Percentiles rank a stretch among this genome's conserved stretches.
Conservation (phyloP, 768 basidiomycete species). For the Lactifluus echinatus region DNA sequence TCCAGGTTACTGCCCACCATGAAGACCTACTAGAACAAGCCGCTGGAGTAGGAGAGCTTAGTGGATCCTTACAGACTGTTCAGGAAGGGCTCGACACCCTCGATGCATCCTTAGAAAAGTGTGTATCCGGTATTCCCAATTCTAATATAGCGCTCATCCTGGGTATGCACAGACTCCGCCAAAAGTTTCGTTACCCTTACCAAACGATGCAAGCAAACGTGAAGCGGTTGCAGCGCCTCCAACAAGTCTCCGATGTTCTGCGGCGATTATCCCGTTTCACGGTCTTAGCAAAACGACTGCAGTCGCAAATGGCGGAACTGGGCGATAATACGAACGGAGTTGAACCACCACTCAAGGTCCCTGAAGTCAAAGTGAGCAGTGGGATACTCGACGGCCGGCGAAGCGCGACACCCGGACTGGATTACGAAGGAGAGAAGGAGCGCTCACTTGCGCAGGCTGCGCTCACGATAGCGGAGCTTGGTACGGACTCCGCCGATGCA, state of each 20-base stretch:
- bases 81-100: constrained; percentile 65
- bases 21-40: constrained; percentile 76
- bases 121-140: constrained; percentile 20
- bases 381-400: constrained; percentile 11
- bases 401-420: constrained; percentile 23
- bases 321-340: constrained; percentile 17
- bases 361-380: constrained; percentile 16
- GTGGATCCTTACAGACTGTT: constrained; percentile 60
- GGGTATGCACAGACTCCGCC: constrained; percentile 48
- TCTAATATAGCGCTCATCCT: not conserved
- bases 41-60: constrained; percentile 61
- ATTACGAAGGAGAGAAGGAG: constrained; percentile 72
- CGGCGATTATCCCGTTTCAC: constrained; percentile 81
- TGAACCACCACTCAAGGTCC: constrained; percentile 1
- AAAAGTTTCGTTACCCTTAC: constrained; percentile 82
- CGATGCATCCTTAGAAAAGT: constrained; percentile 73
- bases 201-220: constrained; percentile 65
- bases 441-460: constrained; percentile 88
- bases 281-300: constrained; percentile 70
- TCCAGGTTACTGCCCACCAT: constrained; percentile 74
- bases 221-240: constrained; percentile 63
- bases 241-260: constrained; percentile 76
- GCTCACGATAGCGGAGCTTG: constrained; percentile 85
- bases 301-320: constrained; percentile 78
- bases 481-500: constrained; percentile 35